Conservation (phyloP, 2,329 filamentous ascomycete genomes). For the Tolypocladium tundrense region DNA sequence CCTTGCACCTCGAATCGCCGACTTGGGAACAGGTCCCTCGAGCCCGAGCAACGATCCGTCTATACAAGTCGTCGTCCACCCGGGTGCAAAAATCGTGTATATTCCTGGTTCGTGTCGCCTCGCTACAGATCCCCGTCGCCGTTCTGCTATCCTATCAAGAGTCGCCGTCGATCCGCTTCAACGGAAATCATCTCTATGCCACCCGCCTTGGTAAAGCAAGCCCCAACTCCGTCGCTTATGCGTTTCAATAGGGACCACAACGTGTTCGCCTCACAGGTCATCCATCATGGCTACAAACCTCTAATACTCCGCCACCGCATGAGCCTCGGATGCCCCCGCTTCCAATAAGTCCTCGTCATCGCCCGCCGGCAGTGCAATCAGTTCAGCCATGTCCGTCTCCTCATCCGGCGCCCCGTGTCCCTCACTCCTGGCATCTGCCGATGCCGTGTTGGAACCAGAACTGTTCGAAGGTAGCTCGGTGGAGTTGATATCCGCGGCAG, state of each 20-base stretch:
- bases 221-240: conserved; percentile 20
- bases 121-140: too few relatives aligned
- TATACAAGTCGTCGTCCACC: background rate
- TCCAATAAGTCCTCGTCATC: background rate
- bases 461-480: conserved; percentile 1
- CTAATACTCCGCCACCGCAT: background rate
- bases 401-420: background rate
- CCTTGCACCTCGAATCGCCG: too few relatives aligned
- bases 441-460: background rate
- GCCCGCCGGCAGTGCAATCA: background rate
- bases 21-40: background rate
- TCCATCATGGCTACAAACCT: background rate
- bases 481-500: background rate
- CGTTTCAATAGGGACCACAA: conserved; percentile 1
- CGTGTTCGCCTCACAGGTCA: background rate
- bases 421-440: background rate
- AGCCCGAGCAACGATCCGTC: too few relatives aligned
- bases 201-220: background rate
- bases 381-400: background rate
- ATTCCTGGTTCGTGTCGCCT: too few relatives aligned
- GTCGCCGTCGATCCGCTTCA: background rate
- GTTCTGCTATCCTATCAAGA: background rate
- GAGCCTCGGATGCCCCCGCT: background rate
- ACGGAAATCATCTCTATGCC: background rate
- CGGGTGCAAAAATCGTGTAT: background rate